Evolutionary conservation across 2,329 filamentous ascomycete species (phyloP), one percentile per base, ranked within the genome.

Genomic region (Scortechinia acanthostroma): DNA sequence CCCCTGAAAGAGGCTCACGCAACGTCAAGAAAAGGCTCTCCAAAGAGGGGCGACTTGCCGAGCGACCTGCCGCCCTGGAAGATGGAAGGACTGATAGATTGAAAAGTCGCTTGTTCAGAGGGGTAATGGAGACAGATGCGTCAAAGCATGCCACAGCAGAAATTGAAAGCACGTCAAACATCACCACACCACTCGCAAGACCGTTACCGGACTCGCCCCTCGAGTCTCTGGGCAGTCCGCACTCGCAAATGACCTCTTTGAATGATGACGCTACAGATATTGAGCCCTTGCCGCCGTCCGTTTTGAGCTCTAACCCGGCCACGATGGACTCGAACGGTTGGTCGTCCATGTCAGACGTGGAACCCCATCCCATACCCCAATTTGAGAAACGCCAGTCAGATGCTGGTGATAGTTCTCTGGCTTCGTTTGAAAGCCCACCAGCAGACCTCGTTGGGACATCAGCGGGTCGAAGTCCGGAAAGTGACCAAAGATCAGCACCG

Each of bases 131-230:
- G 42, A 58, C 57, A 17, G 59, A 62, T 48, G 53, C 53, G 19
- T 52, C 59, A 50, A 55, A 48, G 56, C 55, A 54, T 48, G 42
- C 53, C 13, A 55, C 58, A 19, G 51, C 57, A 21, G 64, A 68
- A 21, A 47, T 55, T 10, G 74, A 76, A 48, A 74, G 67, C 53
- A 69, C 69, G 15, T 78, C 75, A 2, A 76, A 76, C 50, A 65
- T 77, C 55, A 66, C 74, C 15, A 79, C 75, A 16, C 75, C 75
- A 21, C 64, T 77, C 45, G 75, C 70, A 4, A 63, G 67, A 46
- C 73, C 74, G 25, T 50, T 68, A n/a, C 61, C 61, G 19, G 64
- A 67, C 49, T 61, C 63, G n/a, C 58, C 65, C 15, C 51, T 22
- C 58, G 57, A 44, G 51, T 52, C 28, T 52, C 53, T 22, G 58